A percentile compares a stretch with the other conserved stretches of the same genome.
Evolutionary conservation across 306 rosid species (phyloP).

Genomic region (Luffa aegyptiaca): DNA sequence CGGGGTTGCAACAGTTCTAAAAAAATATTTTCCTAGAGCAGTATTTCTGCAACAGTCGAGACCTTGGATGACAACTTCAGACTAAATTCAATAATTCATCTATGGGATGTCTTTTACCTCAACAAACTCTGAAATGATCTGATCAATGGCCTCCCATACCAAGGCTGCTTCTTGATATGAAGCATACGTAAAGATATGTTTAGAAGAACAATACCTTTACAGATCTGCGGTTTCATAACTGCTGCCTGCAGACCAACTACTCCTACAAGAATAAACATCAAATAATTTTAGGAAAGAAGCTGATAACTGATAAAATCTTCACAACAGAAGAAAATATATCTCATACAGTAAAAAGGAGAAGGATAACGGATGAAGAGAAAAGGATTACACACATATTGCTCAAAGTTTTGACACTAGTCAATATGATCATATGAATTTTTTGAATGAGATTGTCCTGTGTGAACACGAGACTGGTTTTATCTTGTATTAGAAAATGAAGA

Average conservation of each 20-base stretch:
- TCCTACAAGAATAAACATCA: conserved; percentile 35
- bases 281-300: neutral
- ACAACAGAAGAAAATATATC: neutral
- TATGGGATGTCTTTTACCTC: conserved; percentile 33
- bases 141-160: conserved; percentile 78
- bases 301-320: neutral
- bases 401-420: neutral
- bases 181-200: conserved; percentile 90
- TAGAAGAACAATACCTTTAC: conserved; percentile 66
- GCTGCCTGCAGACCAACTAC: conserved; percentile 99
- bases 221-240: conserved; percentile 48
- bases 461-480: neutral
- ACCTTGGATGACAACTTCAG: conserved; percentile 8
- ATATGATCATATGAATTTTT: neutral
- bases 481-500: neutral
- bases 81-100: conserved; percentile 14
- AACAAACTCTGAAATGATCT: conserved; percentile 77
- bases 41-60: conserved; percentile 58
- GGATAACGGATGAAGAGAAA: neutral
- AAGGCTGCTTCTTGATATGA: conserved; percentile 89
- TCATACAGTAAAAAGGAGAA: neutral
- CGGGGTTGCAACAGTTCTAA: conserved; percentile 56
- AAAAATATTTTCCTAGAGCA: conserved; percentile 58
- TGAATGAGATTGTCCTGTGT: neutral
- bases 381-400: neutral